Evolutionary conservation across 2,329 filamentous ascomycete genomes (phyloP), one percentile per base, ranked within the genome.

Genomic region (Cordyceps farinosa): DNA sequence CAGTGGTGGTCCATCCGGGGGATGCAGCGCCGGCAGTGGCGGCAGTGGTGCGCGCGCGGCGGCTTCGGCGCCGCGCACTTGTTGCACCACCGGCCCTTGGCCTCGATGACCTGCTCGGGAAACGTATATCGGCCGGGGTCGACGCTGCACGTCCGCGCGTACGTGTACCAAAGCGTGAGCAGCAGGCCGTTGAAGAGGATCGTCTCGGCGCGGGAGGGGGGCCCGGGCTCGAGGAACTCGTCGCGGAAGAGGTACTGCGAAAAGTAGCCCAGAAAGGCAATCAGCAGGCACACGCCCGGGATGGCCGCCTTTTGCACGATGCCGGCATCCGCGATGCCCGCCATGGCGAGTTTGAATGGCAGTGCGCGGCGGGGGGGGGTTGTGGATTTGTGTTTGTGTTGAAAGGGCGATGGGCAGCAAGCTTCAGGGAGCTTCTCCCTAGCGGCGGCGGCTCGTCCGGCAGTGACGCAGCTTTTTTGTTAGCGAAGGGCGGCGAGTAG

Each of bases 1-100:
- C 91, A 95, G 77, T 96, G 90, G 76, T 92, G 90, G 77, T 93
- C 90, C 90, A 93, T 93, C 76, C 87, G 89, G 44, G 89, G 88
- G 55, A 92, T 84, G 74, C 90, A 92, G 69, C 88, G 85, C 67
- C 80, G 80, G 77, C 91, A 96, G 68, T 85, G 84, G 66, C 87
- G 88, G 77, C 91, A 96, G 79, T 96, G 91, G 79, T 95, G 91
- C 1, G 90, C 86, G 67, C 91, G 81, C 1, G 88, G 86, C 1
- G 91, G 90, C 71, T 95, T 95, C 13, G 86, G 86, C 40, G 85
- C 83, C 54, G 84, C 78, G 74, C 91, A 96, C 74, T 90, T 92
- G 67, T 84, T 84, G 77, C 91, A 96, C 89, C 90, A 94, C 58
- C 82, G 67, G 22, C 69, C 69, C 22, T 75, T 70, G 11, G 71